Conservation (phyloP, 352 stramenopile species). For the Phytophthora sp. region DNA sequence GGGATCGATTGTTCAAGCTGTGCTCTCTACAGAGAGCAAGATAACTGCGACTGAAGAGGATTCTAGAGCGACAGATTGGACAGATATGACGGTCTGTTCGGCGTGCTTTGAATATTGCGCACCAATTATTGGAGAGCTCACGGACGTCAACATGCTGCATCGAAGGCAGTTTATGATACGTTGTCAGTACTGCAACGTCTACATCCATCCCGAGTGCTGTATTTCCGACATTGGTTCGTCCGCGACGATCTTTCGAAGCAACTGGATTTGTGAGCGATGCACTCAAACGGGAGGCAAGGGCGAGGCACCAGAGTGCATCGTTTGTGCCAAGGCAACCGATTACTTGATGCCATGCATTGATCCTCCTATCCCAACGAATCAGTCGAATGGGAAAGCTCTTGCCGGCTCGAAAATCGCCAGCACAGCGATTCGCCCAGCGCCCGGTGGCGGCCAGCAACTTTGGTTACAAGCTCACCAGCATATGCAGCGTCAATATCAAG, state of each 20-base stretch:
- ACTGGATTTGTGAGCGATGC: conserved; percentile 89
- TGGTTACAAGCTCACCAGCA: conserved; percentile 40
- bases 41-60: conserved; percentile 24
- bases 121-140: conserved; percentile 49
- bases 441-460: conserved; percentile 36
- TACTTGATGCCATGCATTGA: conserved; percentile 83
- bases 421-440: conserved; percentile 25
- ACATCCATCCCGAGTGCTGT: conserved; percentile 83
- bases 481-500: conserved; percentile 35
- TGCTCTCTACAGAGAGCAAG: conserved; percentile 52
- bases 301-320: conserved; percentile 50
- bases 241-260: conserved; percentile 66
- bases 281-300: conserved; percentile 54
- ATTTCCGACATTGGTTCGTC: conserved; percentile 72
- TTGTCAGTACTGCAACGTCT: conserved; percentile 86
- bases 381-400: conserved; percentile 19
- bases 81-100: conserved; percentile 71
- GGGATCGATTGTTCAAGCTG: conserved; percentile 58
- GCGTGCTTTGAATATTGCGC: conserved; percentile 81
- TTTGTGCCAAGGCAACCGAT: conserved; percentile 71
- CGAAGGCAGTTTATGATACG: conserved; percentile 86
- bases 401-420: conserved; percentile 4
- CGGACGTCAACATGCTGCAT: conserved; percentile 61
- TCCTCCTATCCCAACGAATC: conserved; percentile 3
- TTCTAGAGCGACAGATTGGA: conserved; percentile 51